These are phyloP conservation scores for Coniophora puteana DNA, from an alignment of 1,284 basidiomycete species.

Conservation along the genomic window DNA sequence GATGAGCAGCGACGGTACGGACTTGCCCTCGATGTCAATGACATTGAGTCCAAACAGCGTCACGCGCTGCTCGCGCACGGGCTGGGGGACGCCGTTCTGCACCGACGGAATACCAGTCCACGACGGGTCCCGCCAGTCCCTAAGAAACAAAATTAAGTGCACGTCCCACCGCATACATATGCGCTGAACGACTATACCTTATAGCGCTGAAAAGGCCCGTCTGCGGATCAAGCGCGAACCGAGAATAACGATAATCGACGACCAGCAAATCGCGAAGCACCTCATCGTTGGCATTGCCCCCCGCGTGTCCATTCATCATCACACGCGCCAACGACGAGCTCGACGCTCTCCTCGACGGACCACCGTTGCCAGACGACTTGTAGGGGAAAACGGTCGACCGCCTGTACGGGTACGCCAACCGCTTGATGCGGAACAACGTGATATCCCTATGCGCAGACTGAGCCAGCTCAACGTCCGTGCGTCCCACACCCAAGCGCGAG, in stretches of 20 bases:
- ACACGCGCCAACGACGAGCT: constrained; percentile 17
- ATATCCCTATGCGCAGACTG: constrained; percentile 83
- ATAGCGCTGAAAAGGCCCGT: constrained; percentile 83
- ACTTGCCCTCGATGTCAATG: constrained; percentile 91
- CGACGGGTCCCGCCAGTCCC: constrained; percentile 89
- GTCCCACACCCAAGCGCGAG: background rate
- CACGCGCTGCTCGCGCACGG: constrained; percentile 60
- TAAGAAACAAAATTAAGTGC: constrained; percentile 25
- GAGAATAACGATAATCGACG: constrained; percentile 85
- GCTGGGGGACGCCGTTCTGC: constrained; percentile 57
- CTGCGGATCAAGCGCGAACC: constrained; percentile 85
- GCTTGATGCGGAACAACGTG: constrained; percentile 68
- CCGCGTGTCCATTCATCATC: constrained; percentile 19
- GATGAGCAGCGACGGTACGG: constrained; percentile 75
- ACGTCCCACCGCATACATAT: no score
- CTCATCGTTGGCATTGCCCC: constrained; percentile 26
- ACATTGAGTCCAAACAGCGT: constrained; percentile 84
- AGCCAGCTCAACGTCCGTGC: constrained; percentile 3
- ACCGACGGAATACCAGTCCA: constrained; percentile 69
- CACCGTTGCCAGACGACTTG: constrained; percentile 18
- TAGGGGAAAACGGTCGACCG: constrained; percentile 74
- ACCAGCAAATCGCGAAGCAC: constrained; percentile 52
- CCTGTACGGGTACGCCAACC: constrained; percentile 72
- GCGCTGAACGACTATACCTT: constrained; percentile 49
- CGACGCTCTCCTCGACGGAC: constrained; percentile 19